A percentile compares a stretch with the other conserved stretches of the same genome.
These are phyloP conservation scores for Neonectria coccinea DNA, from an alignment of 2,329 filamentous ascomycete species.

Conservation along the genomic window DNA sequence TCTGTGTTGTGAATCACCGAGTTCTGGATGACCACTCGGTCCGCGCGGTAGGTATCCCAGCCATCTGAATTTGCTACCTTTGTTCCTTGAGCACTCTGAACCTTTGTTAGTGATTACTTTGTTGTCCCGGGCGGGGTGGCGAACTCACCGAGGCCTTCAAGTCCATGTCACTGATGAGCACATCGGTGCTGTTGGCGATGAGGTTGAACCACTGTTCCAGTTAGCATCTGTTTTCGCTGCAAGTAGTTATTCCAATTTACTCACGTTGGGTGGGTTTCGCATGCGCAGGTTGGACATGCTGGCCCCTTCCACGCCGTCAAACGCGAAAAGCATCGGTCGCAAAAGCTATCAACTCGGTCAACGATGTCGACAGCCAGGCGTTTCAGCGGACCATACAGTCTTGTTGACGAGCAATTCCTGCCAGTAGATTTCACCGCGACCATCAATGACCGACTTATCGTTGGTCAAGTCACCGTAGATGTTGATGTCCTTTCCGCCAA, in stretches of 20 bases:
- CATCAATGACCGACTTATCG: slow-evolving; percentile 73
- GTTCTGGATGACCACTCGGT: slow-evolving; percentile 74
- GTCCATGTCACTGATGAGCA: slow-evolving; percentile 72
- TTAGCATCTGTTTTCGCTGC: neutral
- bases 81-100: slow-evolving; percentile 37
- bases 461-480: slow-evolving; percentile 75
- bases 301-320: slow-evolving; percentile 57
- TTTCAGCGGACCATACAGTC: slow-evolving; percentile 43
- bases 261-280: slow-evolving; percentile 62
- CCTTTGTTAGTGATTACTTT: neutral
- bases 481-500: slow-evolving; percentile 60
- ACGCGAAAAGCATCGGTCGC: slow-evolving; percentile 39
- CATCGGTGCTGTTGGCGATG: slow-evolving; percentile 73
- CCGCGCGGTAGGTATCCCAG: slow-evolving; percentile 72
- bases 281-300: slow-evolving; percentile 70
- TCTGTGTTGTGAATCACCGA: slow-evolving; percentile 60
- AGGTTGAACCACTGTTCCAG: slow-evolving; percentile 60
- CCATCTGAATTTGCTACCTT: slow-evolving; percentile 69
- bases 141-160: slow-evolving; percentile 61
- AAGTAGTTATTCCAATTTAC: neutral
- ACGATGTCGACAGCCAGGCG: slow-evolving; percentile 67
- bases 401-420: slow-evolving; percentile 36
- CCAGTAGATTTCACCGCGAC: slow-evolving; percentile 42
- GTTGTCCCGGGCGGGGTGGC: fast-evolving
- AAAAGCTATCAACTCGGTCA: slow-evolving; percentile 47